Evolutionary conservation across 2,329 filamentous ascomycete genomes (phyloP).

Genomic region (Basipetospora chlamydospora): DNA sequence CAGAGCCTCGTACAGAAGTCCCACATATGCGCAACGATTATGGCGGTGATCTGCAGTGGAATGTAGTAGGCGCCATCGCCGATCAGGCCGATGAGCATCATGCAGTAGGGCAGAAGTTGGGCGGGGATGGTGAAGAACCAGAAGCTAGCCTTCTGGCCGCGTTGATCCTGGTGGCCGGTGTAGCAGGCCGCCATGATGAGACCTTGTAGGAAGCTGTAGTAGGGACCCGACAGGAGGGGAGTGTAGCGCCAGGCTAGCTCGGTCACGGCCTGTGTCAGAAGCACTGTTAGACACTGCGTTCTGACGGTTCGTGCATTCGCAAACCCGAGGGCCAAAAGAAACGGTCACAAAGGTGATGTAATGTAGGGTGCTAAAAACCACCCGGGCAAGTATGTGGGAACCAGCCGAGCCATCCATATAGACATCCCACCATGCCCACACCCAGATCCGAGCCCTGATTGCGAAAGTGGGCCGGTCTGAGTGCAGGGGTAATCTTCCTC

Average conservation of each 20-base stretch:
- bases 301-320: too few species aligned
- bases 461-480: constrained; percentile 47
- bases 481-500: constrained; percentile 68
- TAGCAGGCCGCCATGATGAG: constrained; percentile 71
- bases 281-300: too few species aligned
- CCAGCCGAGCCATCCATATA: constrained; percentile 55
- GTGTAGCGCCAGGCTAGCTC: constrained; percentile 5
- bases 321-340: constrained; percentile 1
- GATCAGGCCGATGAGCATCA: constrained; percentile 62
- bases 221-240: background rate
- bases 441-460: constrained; percentile 47
- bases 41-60: constrained; percentile 55
- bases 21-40: constrained; percentile 76
- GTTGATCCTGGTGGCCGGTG: constrained; percentile 74
- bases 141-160: constrained; percentile 60
- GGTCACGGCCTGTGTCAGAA: constrained; percentile 7
- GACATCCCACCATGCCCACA: constrained; percentile 64
- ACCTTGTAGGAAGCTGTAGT: constrained; percentile 38
- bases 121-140: constrained; percentile 74
- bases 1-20: constrained; percentile 82
- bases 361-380: constrained; percentile 53
- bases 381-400: constrained; percentile 40
- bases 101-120: constrained; percentile 65
- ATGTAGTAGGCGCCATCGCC: constrained; percentile 37
- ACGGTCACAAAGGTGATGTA: constrained; percentile 12